Evolutionary conservation across 805 yeast species (phyloP), one percentile per base, ranked within the genome.

Genomic region (Cyberlindnera nakhonratchasimensis): DNA sequence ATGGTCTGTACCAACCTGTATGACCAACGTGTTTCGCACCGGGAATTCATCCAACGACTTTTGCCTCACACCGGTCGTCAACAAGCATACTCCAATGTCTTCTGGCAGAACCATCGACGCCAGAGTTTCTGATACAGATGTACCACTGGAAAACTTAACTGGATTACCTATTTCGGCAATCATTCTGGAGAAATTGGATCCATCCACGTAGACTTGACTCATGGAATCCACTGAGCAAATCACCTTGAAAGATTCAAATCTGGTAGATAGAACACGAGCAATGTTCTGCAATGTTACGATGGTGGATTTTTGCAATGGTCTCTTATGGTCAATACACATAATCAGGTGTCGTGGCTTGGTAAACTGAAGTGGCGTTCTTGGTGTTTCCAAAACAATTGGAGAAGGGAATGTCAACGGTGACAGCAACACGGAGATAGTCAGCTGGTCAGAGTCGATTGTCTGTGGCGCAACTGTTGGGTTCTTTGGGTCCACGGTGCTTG

Each of bases 401-500:
- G 48, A 42, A 21, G 47, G 38, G 17, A 50, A 9, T 10, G 40
- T 40, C 21, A 53, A 24, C 7, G 62, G 60, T 4, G 60, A 54
- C 9, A 57, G 32, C 29, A 47, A 28, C 5, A 55, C 54, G 7
- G 59, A 56, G 2, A 55, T 29, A 1, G 50, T 46, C 18, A 51
- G 17, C 22, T 54, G 50, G 8, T 24, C 31, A 9, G 29, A 11
- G 3, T 20, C 32, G 9, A 32, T 6, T 3, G 10, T 12, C 22
- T 31, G 40, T 6, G 26, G 12, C 9, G 26, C 11, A 4, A 35
- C 16, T n/a, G n/a, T n/a, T 9, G 26, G 30, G 6, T 32, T 36
- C 26, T 43, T 38, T n/a, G 37, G 40, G n/a, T 56, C 53, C 23
- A 66, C 38, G 1, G 66, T 61, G 2, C 66, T 62, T 3, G 68